These are phyloP conservation scores for Claviceps sp. DNA, from an alignment of 2,329 filamentous ascomycete species.

Conservation along the genomic window DNA sequence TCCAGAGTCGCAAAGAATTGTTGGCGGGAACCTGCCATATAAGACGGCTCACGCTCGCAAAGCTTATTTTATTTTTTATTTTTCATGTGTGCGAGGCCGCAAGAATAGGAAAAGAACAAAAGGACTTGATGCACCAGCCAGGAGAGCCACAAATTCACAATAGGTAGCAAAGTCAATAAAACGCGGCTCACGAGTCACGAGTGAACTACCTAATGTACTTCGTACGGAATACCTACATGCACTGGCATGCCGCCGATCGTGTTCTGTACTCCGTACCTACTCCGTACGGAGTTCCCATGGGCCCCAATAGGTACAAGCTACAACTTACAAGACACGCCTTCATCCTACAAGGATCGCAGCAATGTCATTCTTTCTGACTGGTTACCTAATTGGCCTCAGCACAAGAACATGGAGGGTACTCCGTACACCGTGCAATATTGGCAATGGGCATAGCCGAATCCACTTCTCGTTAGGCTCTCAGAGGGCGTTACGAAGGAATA, in stretches of 20 bases:
- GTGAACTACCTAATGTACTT: too few species aligned
- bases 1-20: too few species aligned
- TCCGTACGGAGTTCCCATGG: too few species aligned
- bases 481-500: constrained; percentile 1
- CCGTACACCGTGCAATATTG: neutral
- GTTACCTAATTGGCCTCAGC: neutral
- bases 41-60: neutral
- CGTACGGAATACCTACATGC: too few species aligned
- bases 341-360: constrained; percentile 1
- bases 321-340: neutral
- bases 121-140: neutral
- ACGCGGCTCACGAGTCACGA: too few species aligned
- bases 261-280: too few species aligned
- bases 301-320: too few species aligned
- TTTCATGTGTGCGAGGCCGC: neutral
- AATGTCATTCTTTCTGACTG: constrained; percentile 5
- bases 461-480: neutral
- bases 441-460: neutral
- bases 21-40: too few species aligned
- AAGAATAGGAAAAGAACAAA: too few species aligned
- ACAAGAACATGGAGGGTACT: neutral
- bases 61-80: neutral
- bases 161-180: too few species aligned
- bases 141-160: neutral
- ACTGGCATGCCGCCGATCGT: too few species aligned